These are phyloP conservation scores for Beta macrorhiza DNA, from an alignment of 179 eudicot genomes.

Conservation along the genomic window DNA sequence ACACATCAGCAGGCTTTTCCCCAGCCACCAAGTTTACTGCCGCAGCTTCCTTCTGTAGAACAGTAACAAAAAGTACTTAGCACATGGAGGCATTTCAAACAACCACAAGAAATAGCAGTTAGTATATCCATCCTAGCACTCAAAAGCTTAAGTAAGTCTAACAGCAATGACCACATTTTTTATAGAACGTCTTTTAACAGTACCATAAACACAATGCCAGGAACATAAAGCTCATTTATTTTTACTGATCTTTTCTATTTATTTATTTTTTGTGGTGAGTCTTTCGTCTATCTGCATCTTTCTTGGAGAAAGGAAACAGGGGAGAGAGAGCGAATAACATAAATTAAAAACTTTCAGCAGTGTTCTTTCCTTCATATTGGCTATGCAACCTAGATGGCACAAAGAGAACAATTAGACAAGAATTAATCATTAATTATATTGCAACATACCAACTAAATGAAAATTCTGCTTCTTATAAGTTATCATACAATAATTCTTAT, in stretches of 20 bases:
- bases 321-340: background rate
- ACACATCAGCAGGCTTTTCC: conserved; percentile 84
- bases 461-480: background rate
- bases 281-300: background rate
- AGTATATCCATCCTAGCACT: background rate
- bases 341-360: background rate
- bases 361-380: background rate
- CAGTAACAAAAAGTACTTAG: conserved; percentile 19
- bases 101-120: conserved; percentile 4
- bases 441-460: background rate
- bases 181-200: background rate
- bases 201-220: background rate
- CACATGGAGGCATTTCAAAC: conserved; percentile 11
- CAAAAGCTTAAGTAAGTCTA: background rate
- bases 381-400: background rate
- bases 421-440: background rate
- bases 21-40: conserved; percentile 88
- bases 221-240: background rate
- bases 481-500: background rate
- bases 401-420: background rate
- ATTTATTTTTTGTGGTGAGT: background rate
- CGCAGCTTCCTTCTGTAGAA: conserved; percentile 74
- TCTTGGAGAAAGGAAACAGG: background rate
- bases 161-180: background rate
- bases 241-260: background rate